Evolutionary conservation across 345 rosid genomes (phyloP), one percentile per base, ranked within the genome.

Genomic region (Psidium guajava): DNA sequence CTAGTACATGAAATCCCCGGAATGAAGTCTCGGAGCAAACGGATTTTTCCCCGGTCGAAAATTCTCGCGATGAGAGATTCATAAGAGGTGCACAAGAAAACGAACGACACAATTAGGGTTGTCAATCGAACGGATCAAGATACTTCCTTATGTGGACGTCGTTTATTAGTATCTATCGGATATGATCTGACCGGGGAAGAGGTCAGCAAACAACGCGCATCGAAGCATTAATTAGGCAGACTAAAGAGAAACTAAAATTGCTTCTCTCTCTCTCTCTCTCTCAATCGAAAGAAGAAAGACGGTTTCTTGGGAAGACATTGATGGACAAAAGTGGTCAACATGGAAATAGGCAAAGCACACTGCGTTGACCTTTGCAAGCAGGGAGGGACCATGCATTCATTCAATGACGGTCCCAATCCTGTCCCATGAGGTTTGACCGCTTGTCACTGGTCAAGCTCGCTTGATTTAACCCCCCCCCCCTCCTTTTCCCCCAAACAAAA

Each of bases 71-170:
- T 0, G 3, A 18, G 80, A 69, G 47, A 18, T 69, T 69, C 24
- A 28, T 0, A 2, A 28, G 21, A 11, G 52, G 14, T 5, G 42
- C 74, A 61, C 3, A 42, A 61, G 42, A 61, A 61, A 8, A 61
- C 7, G 42, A 32, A 4, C 2, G 2, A 13, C 3, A 2, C 1
- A 4, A 18, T 11, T 8, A 2, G 22, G 0, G 2, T 6, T 64
- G 16, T 32, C 24, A 8, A 3, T 0, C 21, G 5, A 18, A 9
- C 3, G 1, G 25, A 12, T 20, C 40, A 24, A 69, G 25, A 69
- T 18, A 18, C 6, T 8, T 32, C 21, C 11, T 64, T 61, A 36
- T 6, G 18, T 13, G 69, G 14, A 61, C 8, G 8, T 28, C 40
- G 15, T 61, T 15, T 11, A 61, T 15, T 7, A 28, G 21, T 28